Evolutionary conservation across 2,329 filamentous ascomycete species (phyloP).

Genomic region (Botrytis byssoidea): DNA sequence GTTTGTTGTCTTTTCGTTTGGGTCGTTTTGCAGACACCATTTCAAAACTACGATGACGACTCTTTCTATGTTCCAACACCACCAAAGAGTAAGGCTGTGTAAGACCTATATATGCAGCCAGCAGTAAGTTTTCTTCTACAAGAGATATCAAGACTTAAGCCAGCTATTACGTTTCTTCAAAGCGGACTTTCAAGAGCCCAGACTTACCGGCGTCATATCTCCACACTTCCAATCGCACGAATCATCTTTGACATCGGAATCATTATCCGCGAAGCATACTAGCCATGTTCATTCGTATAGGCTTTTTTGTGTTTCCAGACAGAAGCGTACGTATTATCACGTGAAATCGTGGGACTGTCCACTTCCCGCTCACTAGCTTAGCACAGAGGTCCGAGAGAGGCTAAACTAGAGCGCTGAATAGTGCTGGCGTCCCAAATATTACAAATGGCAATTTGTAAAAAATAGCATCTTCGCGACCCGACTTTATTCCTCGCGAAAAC

Average conservation of each 20-base stretch:
- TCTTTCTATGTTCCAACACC: background rate
- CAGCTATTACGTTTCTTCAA: background rate
- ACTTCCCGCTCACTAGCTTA: background rate
- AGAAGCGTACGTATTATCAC: background rate
- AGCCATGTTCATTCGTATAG: background rate
- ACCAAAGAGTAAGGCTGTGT: background rate
- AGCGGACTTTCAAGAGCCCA: background rate
- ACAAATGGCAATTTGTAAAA: background rate
- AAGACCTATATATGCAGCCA: background rate
- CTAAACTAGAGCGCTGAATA: background rate
- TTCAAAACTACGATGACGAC: background rate
- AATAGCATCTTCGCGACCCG: background rate
- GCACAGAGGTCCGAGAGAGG: background rate
- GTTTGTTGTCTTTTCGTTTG: background rate
- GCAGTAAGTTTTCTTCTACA: background rate
- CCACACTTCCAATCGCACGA: background rate
- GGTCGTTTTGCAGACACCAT: background rate
- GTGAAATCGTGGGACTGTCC: background rate
- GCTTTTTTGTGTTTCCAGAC: background rate
- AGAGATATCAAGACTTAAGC: background rate
- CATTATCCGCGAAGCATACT: background rate
- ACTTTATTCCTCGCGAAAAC: background rate
- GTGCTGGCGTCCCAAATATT: background rate
- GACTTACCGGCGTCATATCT: background rate
- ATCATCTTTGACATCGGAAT: background rate